phyloP scores from a whole-genome alignment of 768 basidiomycete genomes.

The Lentinula aciculospora region DNA sequence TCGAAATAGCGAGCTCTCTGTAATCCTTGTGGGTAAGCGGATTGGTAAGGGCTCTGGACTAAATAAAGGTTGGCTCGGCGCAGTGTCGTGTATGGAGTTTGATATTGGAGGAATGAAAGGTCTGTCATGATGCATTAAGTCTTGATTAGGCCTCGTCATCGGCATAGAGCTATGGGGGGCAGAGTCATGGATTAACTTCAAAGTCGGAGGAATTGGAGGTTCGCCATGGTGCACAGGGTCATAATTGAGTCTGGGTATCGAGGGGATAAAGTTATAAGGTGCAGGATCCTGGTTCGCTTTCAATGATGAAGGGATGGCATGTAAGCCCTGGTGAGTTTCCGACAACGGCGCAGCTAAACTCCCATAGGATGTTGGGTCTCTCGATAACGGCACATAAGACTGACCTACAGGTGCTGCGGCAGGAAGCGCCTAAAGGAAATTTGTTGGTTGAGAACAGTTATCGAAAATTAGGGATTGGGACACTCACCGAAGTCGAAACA shows the following conservation, averaged over 20 bases:
- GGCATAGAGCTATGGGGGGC: too few relatives aligned
- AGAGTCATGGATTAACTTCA: neutral
- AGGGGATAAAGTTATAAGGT: neutral
- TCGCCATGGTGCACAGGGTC: neutral
- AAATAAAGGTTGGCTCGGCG: neutral
- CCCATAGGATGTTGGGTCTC: neutral
- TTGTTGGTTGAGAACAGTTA: neutral
- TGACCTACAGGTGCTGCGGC: neutral
- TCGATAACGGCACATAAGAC: neutral
- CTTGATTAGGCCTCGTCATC: neutral
- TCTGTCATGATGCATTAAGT: neutral
- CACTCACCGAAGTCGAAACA: slow-evolving; percentile 8
- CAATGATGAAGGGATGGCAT: neutral
- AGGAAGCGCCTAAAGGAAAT: neutral
- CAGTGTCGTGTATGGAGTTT: neutral
- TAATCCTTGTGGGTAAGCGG: neutral
- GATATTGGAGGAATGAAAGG: neutral
- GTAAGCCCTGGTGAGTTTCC: neutral
- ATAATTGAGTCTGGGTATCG: neutral
- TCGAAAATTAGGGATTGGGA: neutral
- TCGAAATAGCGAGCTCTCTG: neutral
- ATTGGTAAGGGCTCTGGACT: slow-evolving; percentile 3
- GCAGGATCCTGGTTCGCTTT: neutral
- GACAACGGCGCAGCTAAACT: neutral
- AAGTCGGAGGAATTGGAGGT: neutral